These are phyloP conservation scores for Termitomyces heimii DNA, from an alignment of 768 basidiomycete species.

Conservation along the genomic window DNA sequence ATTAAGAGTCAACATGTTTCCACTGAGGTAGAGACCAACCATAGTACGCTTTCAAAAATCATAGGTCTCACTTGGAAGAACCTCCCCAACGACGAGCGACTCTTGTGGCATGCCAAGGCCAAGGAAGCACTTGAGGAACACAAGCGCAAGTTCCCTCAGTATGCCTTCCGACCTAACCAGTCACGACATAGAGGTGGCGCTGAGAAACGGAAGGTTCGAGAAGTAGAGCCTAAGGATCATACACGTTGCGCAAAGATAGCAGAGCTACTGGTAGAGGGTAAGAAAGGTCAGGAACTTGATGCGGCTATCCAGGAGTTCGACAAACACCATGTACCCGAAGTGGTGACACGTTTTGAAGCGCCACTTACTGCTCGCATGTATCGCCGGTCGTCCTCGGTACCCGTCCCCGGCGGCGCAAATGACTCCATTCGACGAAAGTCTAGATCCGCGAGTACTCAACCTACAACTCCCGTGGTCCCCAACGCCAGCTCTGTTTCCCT, in stretches of 20 bases:
- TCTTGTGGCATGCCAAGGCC: constrained; percentile 75
- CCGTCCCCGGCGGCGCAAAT: constrained; percentile 36
- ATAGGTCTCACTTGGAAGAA: constrained; percentile 81
- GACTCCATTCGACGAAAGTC: constrained; percentile 21
- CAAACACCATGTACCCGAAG: constrained; percentile 46
- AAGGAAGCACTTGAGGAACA: constrained; percentile 69
- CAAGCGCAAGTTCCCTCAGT: constrained; percentile 69
- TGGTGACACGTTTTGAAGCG: constrained; percentile 67
- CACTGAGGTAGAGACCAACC: constrained; percentile 73
- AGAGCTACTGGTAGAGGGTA: constrained; percentile 50
- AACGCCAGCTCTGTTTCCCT: constrained; percentile 14
- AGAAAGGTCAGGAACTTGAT: constrained; percentile 51
- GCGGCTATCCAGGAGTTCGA: constrained; percentile 51
- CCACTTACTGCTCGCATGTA: constrained; percentile 70
- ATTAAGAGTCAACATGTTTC: constrained; percentile 77
- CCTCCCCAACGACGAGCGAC: constrained; percentile 67
- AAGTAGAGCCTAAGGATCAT: constrained; percentile 57
- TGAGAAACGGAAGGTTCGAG: constrained; percentile 53
- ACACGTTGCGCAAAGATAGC: constrained; percentile 65
- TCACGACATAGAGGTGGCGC: constrained; percentile 32
- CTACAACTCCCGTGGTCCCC: constrained; percentile 20
- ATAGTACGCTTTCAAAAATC: constrained; percentile 80
- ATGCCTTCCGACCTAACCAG: constrained; percentile 66
- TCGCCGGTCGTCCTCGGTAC: constrained; percentile 62
- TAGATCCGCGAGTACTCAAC: constrained; percentile 33